A percentile compares a stretch with the other conserved stretches of the same genome.
phyloP scores from a whole-genome alignment of 805 yeast genomes.

The Hagleromyces aurorensis region DNA sequence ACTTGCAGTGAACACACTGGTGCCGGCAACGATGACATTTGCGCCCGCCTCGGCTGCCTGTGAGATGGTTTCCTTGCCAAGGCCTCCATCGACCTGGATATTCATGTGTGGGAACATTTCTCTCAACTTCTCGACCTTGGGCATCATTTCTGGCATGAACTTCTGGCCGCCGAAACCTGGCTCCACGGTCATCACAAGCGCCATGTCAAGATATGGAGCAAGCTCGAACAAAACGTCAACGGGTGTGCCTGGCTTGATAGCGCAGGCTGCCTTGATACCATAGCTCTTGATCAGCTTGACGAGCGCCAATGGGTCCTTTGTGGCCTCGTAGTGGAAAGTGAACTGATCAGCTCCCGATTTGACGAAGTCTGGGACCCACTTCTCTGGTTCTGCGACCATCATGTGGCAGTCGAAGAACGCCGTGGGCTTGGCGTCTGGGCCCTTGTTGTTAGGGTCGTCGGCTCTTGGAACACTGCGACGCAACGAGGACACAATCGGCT shows the following conservation, averaged over 20 bases:
- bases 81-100: conserved; percentile 95
- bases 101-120: conserved; percentile 65
- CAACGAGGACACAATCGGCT: conserved; percentile 74
- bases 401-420: conserved; percentile 89
- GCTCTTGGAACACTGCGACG: conserved; percentile 70
- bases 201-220: conserved; percentile 81
- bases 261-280: conserved; percentile 93
- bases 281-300: conserved; percentile 65
- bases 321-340: conserved; percentile 93
- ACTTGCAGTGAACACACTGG: conserved; percentile 80
- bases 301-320: conserved; percentile 65
- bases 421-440: conserved; percentile 31
- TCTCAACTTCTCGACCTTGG: conserved; percentile 78
- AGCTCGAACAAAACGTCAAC: conserved; percentile 73
- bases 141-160: conserved; percentile 95
- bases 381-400: conserved; percentile 92
- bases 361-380: conserved; percentile 90
- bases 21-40: conserved; percentile 96
- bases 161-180: conserved; percentile 99
- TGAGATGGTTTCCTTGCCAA: conserved; percentile 77
- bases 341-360: conserved; percentile 93
- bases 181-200: conserved; percentile 96
- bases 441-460: conserved; percentile 31
- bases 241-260: conserved; percentile 88
- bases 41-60: conserved; percentile 96